phyloP scores from a whole-genome alignment of 192 early-diverging fungal genomes.

The Backusella westeae region DNA sequence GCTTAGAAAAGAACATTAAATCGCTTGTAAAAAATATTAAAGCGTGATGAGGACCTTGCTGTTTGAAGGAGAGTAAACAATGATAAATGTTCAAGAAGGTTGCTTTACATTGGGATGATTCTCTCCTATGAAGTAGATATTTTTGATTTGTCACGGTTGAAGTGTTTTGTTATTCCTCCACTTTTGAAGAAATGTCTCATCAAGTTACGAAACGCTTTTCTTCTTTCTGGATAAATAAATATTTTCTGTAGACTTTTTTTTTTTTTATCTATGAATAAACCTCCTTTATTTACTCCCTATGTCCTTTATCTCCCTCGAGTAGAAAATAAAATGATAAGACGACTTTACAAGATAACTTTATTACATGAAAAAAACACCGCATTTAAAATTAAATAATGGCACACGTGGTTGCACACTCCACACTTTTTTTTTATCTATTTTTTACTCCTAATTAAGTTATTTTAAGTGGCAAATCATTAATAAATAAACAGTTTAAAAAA shows the following conservation, averaged over 20 bases:
- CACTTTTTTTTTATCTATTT: too few relatives aligned
- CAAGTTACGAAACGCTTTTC: not conserved
- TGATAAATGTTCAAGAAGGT: too few relatives aligned
- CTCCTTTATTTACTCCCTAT: not conserved
- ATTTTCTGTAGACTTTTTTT: not conserved
- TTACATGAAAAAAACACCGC: not conserved
- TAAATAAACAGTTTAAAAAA: not conserved
- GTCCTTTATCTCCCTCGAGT: not conserved
- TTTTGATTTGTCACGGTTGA: too few relatives aligned
- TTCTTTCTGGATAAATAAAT: not conserved
- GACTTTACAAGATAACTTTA: not conserved
- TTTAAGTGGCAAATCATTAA: not conserved
- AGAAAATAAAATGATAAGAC: not conserved
- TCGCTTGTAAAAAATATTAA: too few relatives aligned
- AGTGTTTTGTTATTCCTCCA: not conserved
- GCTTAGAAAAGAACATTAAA: too few relatives aligned
- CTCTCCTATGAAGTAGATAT: not conserved
- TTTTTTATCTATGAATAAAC: not conserved
- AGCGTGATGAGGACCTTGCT: too few relatives aligned
- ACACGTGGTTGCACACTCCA: not conserved
- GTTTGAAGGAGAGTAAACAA: too few relatives aligned
- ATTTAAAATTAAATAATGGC: not conserved
- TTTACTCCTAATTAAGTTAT: conserved; percentile 1
- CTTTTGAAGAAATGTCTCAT: not conserved
- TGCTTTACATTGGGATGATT: not conserved